Evolutionary conservation across 768 basidiomycete genomes (phyloP).

Genomic region (Fistulinella prunicolor): DNA sequence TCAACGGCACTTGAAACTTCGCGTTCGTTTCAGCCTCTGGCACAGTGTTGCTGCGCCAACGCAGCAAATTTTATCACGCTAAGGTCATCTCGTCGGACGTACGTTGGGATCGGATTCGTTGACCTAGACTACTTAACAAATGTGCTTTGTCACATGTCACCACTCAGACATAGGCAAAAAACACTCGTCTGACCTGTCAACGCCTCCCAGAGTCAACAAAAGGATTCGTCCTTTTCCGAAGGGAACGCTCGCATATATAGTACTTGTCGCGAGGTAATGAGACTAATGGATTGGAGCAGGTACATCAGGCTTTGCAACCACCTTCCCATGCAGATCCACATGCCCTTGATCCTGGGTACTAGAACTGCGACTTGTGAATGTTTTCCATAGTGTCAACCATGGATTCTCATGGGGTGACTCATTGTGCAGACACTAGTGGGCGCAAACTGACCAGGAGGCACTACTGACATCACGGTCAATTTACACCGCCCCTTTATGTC

Average conservation of each 20-base stretch:
- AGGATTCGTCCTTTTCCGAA: too few species aligned
- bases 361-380: too few species aligned
- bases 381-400: too few species aligned
- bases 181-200: background rate
- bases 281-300: too few species aligned
- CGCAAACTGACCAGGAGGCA: background rate
- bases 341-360: background rate
- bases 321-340: background rate
- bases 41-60: background rate
- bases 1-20: too few species aligned
- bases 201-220: background rate
- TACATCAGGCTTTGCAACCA: background rate
- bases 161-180: background rate
- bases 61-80: background rate
- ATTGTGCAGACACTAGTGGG: too few species aligned
- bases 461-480: background rate
- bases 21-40: too few species aligned
- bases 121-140: background rate
- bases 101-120: conserved; percentile 3
- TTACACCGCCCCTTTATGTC: background rate
- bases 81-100: conserved; percentile 10
- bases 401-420: too few species aligned
- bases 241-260: too few species aligned
- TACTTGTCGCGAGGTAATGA: background rate
- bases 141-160: background rate